phyloP scores from a whole-genome alignment of 2,329 filamentous ascomycete species.

The Neospermospora avenae region DNA sequence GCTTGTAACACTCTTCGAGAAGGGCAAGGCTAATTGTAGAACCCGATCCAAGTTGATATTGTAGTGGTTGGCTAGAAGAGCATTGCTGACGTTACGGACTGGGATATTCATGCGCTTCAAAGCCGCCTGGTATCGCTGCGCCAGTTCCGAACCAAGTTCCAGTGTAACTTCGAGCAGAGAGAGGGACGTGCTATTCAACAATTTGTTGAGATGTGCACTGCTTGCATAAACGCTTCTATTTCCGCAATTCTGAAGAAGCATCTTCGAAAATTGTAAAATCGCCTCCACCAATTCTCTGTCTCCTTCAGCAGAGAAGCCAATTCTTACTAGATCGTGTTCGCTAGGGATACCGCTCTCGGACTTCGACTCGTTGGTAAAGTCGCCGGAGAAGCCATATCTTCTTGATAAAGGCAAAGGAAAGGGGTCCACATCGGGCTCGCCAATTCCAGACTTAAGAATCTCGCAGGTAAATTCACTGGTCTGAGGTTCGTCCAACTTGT shows the following conservation, averaged over 20 bases:
- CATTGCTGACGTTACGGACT: constrained; percentile 64
- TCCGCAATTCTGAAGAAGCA: constrained; percentile 90
- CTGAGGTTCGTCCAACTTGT: constrained; percentile 78
- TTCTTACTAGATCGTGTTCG: constrained; percentile 46
- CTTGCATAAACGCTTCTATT: constrained; percentile 96
- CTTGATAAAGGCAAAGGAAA: too few species aligned
- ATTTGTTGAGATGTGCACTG: constrained; percentile 81
- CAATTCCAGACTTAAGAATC: constrained; percentile 50
- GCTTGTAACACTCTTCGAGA: constrained; percentile 65
- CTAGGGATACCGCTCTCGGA: constrained; percentile 47
- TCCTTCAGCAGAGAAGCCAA: constrained; percentile 70
- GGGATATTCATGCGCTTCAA: constrained; percentile 70
- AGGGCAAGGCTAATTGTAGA: constrained; percentile 77
- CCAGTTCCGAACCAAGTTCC: constrained; percentile 78
- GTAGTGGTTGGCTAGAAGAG: constrained; percentile 80
- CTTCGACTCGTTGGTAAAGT: too few species aligned
- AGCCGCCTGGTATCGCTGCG: constrained; percentile 88
- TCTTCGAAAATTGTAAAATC: constrained; percentile 79
- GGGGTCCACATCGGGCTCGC: constrained; percentile 40
- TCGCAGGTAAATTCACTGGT: constrained; percentile 67
- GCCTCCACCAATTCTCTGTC: constrained; percentile 77
- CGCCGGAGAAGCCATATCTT: too few species aligned
- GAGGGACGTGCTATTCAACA: constrained; percentile 83
- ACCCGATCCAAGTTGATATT: constrained; percentile 76
- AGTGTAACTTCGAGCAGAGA: constrained; percentile 75